Evolutionary conservation across 345 rosid species (phyloP).

Genomic region (Balakata baccata): DNA sequence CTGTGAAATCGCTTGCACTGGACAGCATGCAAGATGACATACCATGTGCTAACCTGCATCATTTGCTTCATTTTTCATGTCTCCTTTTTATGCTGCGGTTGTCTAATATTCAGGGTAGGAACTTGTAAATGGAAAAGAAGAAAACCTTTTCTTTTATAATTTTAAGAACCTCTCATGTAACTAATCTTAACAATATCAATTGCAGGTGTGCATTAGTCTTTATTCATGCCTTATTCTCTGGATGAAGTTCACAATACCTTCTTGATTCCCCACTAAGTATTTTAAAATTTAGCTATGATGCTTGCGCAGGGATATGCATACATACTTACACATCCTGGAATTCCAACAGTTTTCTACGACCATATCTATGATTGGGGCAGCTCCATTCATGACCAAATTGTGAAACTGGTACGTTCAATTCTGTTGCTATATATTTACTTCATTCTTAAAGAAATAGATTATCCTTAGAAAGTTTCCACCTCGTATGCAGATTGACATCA

Average conservation of each 20-base stretch:
- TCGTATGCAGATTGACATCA: conserved; percentile 49
- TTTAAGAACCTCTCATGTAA: neutral
- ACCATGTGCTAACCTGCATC: neutral
- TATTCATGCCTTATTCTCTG: neutral
- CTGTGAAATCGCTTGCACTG: too few relatives aligned
- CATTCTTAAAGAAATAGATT: neutral
- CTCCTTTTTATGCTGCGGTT: neutral
- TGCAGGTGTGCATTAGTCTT: neutral
- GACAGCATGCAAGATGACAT: neutral
- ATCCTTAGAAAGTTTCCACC: neutral
- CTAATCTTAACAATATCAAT: neutral
- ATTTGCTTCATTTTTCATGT: neutral
- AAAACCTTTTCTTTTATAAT: neutral
- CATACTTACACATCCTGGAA: conserved; percentile 87
- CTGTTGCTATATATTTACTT: neutral
- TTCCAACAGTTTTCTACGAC: conserved; percentile 82
- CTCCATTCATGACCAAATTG: conserved; percentile 66
- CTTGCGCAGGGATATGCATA: conserved; percentile 71
- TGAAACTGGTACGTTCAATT: conserved; percentile 49
- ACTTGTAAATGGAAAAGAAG: neutral
- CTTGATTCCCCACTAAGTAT: neutral
- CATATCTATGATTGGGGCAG: conserved; percentile 77
- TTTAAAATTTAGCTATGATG: neutral
- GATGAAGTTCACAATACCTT: neutral
- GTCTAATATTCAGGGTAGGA: neutral